Conservation (phyloP, 768 basidiomycete species). For the Chalciporus sphaerocephalus region DNA sequence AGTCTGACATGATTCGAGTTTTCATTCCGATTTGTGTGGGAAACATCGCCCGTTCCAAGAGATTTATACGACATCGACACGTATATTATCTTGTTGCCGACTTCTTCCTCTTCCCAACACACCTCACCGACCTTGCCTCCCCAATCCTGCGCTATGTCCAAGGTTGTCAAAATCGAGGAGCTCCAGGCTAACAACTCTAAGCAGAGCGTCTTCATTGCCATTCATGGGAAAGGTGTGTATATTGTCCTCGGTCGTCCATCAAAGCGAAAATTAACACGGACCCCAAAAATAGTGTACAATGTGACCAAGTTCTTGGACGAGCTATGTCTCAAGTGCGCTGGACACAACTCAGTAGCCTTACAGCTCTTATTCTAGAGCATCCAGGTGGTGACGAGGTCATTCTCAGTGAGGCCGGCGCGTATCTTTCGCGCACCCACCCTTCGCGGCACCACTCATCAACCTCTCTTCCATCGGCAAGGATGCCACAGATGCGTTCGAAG, state of each 20-base stretch:
- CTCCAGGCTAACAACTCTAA: constrained; percentile 74
- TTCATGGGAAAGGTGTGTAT: constrained; percentile 75
- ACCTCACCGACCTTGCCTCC: constrained; percentile 10
- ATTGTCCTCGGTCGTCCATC: not conserved
- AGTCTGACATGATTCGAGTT: not conserved
- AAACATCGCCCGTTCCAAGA: constrained; percentile 15
- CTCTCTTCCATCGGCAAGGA: constrained; percentile 65
- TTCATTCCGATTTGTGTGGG: constrained; percentile 20
- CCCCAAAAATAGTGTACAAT: constrained; percentile 70
- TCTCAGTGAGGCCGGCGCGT: constrained; percentile 83
- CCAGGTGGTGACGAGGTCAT: constrained; percentile 99
- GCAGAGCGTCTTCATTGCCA: constrained; percentile 74
- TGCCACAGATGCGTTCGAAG: constrained; percentile 97
- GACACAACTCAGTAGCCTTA: constrained; percentile 8
- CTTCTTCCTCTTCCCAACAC: constrained; percentile 3
- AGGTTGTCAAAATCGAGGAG: constrained; percentile 64
- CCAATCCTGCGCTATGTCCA: constrained; percentile 32
- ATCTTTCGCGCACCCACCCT: constrained; percentile 19
- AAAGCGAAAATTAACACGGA: constrained; percentile 1
- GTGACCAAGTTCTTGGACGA: constrained; percentile 93
- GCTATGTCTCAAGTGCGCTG: constrained; percentile 40
- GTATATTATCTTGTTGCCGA: not conserved
- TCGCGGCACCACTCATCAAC: not conserved
- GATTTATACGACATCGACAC: constrained; percentile 12
- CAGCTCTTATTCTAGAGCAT: constrained; percentile 48